Evolutionary conservation across 2,329 filamentous ascomycete species (phyloP), one percentile per base, ranked within the genome.

Genomic region (Metarhizium brunneum): DNA sequence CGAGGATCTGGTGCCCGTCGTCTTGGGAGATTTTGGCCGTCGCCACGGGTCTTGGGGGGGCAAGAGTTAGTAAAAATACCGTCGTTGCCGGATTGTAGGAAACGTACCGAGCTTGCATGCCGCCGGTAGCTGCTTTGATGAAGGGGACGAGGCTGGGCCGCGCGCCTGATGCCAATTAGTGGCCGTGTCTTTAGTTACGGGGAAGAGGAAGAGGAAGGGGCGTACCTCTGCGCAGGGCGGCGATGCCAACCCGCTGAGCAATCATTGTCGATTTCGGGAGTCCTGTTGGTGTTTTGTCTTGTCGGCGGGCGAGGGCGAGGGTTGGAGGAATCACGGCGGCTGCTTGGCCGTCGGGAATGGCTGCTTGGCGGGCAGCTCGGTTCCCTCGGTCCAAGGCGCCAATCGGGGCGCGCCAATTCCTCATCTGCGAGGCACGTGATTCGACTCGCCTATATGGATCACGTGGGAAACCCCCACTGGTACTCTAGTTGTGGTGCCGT

Each of bases 1-100:
- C 85, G 68, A 96, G 89, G 73, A 95, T 83, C 62, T 80, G 69
- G 61, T 81, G 66, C 61, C 73, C 81, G 59, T 86, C 76, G 54
- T 71, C 63, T 54, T 74, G 70, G 58, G 80, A 76, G 65, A 87
- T 64, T 67, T 80, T 79, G 64, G 82, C 72, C 55, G 84, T 85
- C 45, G 82, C 74, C 65, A 81, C 75, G 65, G 69, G 65, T 62
- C 79, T 18, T 18, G 18, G 18, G 18, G 18, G 18, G 18, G 18
- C 18, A 18, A 18, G 18, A 18, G 20, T 20, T 20, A 20, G 20
- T 2, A 20, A 2, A 25, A 25, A 25, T 25, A 25, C 25, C 25
- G 1, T 4, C 25, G 25, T 25, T 4, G 25, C 25, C 25, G 1
- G 25, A 25, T 18, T 18, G 18, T 18, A 18, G 18, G 18, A 25